phyloP scores from a whole-genome alignment of 495 filamentous ascomycete species.

The Penicillium diatomitis region DNA sequence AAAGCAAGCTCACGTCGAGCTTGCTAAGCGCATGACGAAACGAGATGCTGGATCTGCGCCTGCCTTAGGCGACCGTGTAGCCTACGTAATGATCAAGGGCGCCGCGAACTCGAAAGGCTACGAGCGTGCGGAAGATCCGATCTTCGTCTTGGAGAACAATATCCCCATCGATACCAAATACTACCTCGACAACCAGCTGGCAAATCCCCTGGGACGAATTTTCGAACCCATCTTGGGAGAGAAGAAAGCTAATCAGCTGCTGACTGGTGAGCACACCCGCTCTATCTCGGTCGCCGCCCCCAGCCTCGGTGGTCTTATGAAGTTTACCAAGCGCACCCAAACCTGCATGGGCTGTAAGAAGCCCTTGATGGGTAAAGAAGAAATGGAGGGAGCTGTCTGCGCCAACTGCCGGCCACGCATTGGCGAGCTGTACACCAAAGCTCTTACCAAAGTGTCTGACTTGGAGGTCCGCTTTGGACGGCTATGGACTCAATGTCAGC shows the following conservation, averaged over 20 bases:
- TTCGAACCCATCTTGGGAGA: constrained; percentile 97
- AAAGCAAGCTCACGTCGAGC: constrained; percentile 92
- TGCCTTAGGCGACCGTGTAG: constrained; percentile 89
- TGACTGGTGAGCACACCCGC: constrained; percentile 86
- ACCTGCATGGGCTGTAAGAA: constrained; percentile 99
- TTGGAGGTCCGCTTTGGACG: constrained; percentile 87
- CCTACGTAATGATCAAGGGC: constrained; percentile 96
- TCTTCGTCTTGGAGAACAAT: constrained; percentile 95
- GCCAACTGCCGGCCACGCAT: constrained; percentile 72
- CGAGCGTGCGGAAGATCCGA: constrained; percentile 91
- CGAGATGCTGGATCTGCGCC: constrained; percentile 92
- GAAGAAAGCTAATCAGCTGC: constrained; percentile 72
- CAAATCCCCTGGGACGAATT: constrained; percentile 87
- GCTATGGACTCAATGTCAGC: constrained; percentile 97
- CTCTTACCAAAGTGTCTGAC: constrained; percentile 75
- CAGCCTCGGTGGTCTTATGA: constrained; percentile 88
- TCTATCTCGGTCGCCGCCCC: constrained; percentile 85
- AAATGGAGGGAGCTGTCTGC: constrained; percentile 81
- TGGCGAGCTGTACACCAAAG: constrained; percentile 89
- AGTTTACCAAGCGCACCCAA: constrained; percentile 92
- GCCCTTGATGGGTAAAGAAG: constrained; percentile 68
- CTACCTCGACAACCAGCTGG: constrained; percentile 96
- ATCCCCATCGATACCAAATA: constrained; percentile 97
- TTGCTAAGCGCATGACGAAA: constrained; percentile 90
- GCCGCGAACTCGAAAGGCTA: constrained; percentile 82